phyloP scores from a whole-genome alignment of 768 basidiomycete species.

The Artomyces pyxidatus region DNA sequence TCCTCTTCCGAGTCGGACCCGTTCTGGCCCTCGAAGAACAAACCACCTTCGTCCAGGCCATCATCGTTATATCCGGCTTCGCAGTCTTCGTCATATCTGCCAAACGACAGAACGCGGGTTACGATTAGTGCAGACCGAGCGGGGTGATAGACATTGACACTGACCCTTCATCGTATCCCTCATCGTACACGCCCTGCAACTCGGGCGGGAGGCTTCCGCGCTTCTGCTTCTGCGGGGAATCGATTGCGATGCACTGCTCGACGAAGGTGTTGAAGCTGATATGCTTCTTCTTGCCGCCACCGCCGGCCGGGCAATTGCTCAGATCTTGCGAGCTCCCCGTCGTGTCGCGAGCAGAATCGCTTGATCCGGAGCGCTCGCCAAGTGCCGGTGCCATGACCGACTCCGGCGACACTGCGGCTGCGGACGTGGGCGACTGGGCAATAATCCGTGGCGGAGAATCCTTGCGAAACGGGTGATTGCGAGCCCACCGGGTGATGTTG shows the following conservation, averaged over 20 bases:
- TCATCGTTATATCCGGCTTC: conserved; percentile 47
- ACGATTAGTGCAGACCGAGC: conserved; percentile 4
- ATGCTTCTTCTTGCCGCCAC: conserved; percentile 63
- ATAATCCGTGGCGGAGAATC: conserved; percentile 65
- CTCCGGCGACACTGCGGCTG: conserved; percentile 14
- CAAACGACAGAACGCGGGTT: background rate
- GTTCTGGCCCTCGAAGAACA: conserved; percentile 19
- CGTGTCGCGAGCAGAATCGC: conserved; percentile 22
- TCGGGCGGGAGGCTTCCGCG: conserved; percentile 12
- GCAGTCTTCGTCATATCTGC: conserved; percentile 63
- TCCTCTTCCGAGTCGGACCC: conserved; percentile 32
- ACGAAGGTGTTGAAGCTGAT: conserved; percentile 98
- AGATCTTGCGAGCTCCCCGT: conserved; percentile 27
- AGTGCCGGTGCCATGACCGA: conserved; percentile 10
- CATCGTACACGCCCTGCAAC: conserved; percentile 18
- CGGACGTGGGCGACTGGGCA: conserved; percentile 16
- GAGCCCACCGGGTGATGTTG: conserved; percentile 49
- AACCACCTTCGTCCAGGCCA: conserved; percentile 18
- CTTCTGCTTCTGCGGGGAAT: conserved; percentile 46
- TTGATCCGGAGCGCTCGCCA: conserved; percentile 16
- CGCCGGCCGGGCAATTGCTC: conserved; percentile 19
- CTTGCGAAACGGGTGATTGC: conserved; percentile 40
- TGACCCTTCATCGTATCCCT: conserved; percentile 53
- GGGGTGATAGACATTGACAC: conserved; percentile 20
- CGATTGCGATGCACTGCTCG: conserved; percentile 90